phyloP scores from a whole-genome alignment of 78 protist genomes.

The Pigoraptor vietnamica region DNA sequence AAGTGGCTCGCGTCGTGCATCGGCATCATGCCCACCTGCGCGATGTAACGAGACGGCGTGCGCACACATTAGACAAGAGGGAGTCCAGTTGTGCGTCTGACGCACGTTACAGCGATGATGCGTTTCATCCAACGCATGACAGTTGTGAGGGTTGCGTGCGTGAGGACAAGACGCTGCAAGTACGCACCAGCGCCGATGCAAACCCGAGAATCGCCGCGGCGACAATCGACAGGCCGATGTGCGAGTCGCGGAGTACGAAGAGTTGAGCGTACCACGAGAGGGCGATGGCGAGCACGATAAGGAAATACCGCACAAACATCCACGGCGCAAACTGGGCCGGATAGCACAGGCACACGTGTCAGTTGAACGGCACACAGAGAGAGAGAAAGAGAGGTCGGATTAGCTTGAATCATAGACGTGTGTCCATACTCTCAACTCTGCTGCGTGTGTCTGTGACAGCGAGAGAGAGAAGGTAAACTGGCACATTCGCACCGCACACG shows the following conservation, averaged over 20 bases:
- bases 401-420: too few species aligned
- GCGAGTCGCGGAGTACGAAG: not conserved
- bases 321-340: constrained; percentile 8
- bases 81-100: not conserved
- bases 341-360: too few species aligned
- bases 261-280: not conserved
- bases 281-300: not conserved
- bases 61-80: not conserved
- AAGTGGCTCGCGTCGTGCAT: constrained; percentile 34
- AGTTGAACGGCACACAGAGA: too few species aligned
- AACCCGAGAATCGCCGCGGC: not conserved
- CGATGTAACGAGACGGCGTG: not conserved
- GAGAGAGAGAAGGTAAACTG: too few species aligned
- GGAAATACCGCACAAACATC: constrained; percentile 14
- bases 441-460: not conserved
- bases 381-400: not conserved
- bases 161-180: not conserved
- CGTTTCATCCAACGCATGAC: not conserved
- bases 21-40: constrained; percentile 30
- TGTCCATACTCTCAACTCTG: not conserved
- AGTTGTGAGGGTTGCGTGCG: not conserved
- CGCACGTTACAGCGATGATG: too few species aligned
- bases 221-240: not conserved
- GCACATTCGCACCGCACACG: not conserved
- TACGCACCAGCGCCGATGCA: constrained; percentile 1